phyloP scores from a whole-genome alignment of 768 basidiomycete species.

The Trametes elegans region DNA sequence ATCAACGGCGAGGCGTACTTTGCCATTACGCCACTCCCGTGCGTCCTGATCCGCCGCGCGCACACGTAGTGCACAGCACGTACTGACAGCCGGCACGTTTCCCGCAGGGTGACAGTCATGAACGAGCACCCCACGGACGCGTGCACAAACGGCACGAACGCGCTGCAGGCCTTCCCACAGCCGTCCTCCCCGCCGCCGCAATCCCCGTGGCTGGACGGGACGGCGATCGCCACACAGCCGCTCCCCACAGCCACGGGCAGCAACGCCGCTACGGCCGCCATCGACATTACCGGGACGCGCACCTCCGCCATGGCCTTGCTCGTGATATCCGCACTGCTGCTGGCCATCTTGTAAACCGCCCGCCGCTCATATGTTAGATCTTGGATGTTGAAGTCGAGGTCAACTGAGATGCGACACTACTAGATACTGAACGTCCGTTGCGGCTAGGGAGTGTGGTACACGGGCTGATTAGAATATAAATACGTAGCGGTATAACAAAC shows the following conservation, averaged over 20 bases:
- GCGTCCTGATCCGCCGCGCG: slow-evolving; percentile 27
- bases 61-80: too few species aligned
- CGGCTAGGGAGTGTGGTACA: not conserved
- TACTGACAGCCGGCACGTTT: not conserved
- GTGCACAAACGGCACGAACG: slow-evolving; percentile 27
- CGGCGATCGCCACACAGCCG: slow-evolving; percentile 19
- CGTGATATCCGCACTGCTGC: not conserved
- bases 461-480: slow-evolving; percentile 16
- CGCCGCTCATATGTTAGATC: not conserved
- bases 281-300: not conserved
- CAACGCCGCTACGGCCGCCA: not conserved
- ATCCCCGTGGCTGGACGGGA: slow-evolving; percentile 27
- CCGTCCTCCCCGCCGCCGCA: slow-evolving; percentile 21
- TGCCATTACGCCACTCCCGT: slow-evolving; percentile 42
- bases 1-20: slow-evolving; percentile 38
- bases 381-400: not conserved
- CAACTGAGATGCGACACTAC: not conserved
- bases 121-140: slow-evolving; percentile 15
- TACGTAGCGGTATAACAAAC: slow-evolving; percentile 13
- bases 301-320: not conserved
- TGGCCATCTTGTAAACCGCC: not conserved
- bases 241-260: slow-evolving; percentile 13
- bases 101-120: slow-evolving; percentile 9
- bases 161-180: slow-evolving; percentile 26
- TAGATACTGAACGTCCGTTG: not conserved